These are phyloP conservation scores for Didymella keratinophila DNA, from an alignment of 2,329 filamentous ascomycete species.

Conservation along the genomic window DNA sequence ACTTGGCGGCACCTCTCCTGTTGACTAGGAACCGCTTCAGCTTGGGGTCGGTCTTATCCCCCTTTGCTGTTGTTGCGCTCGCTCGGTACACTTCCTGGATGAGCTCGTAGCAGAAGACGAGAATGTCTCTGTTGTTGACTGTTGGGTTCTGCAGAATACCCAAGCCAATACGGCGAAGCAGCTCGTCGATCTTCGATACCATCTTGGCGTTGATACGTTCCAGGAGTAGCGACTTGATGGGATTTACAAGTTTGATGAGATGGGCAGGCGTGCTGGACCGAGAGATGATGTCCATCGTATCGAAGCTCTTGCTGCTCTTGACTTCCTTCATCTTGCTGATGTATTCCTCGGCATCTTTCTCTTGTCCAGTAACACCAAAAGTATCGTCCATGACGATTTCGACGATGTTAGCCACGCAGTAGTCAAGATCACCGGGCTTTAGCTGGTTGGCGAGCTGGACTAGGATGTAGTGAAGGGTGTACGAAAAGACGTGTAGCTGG, in stretches of 20 bases:
- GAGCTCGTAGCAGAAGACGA: conserved; percentile 96
- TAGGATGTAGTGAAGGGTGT: conserved; percentile 90
- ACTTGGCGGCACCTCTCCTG: conserved; percentile 76
- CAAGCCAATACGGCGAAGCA: conserved; percentile 81
- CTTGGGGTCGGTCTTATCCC: conserved; percentile 47
- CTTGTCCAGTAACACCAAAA: conserved; percentile 89
- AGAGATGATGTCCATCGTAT: conserved; percentile 93
- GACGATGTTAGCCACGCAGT: conserved; percentile 81
- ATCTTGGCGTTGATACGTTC: conserved; percentile 86
- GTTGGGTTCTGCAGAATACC: conserved; percentile 84
- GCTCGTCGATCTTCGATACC: conserved; percentile 87
- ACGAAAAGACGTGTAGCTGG: conserved; percentile 93
- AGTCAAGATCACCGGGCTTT: conserved; percentile 84
- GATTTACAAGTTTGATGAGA: conserved; percentile 77
- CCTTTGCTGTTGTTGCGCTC: conserved; percentile 55
- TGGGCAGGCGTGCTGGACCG: conserved; percentile 78
- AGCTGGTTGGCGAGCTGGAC: conserved; percentile 76
- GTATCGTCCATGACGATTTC: conserved; percentile 96
- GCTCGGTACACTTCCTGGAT: conserved; percentile 84
- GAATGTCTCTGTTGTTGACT: conserved; percentile 78
- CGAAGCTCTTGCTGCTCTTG: conserved; percentile 97
- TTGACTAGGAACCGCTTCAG: conserved; percentile 81
- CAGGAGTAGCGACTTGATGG: conserved; percentile 78
- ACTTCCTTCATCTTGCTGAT: conserved; percentile 96
- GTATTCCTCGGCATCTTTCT: conserved; percentile 97